phyloP scores from a whole-genome alignment of 352 stramenopile genomes.

The Globisporangium solare region DNA sequence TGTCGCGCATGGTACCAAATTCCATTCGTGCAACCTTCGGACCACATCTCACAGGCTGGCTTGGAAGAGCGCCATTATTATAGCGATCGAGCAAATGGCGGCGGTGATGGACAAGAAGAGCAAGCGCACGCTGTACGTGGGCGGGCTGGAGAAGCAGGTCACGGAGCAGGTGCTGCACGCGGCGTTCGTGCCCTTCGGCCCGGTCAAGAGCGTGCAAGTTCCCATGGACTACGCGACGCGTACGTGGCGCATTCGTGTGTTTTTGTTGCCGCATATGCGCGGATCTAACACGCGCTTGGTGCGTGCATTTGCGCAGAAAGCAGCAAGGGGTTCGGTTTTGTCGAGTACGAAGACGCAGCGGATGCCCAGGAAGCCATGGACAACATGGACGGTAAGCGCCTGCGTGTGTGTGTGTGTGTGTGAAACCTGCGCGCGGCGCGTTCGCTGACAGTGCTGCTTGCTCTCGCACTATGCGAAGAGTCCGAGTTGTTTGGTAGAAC shows the following conservation, averaged over 20 bases:
- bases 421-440: too few relatives aligned
- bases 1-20: not conserved
- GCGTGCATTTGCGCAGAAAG: conserved; percentile 26
- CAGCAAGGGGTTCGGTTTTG: conserved; percentile 92
- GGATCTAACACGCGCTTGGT: not conserved
- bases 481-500: conserved; percentile 91
- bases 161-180: conserved; percentile 85
- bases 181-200: conserved; percentile 79
- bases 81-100: conserved; percentile 16
- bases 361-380: conserved; percentile 91
- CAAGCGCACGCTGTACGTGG: conserved; percentile 87
- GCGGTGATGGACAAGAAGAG: conserved; percentile 33
- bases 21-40: conserved; percentile 5
- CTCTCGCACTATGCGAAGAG: conserved; percentile 28
- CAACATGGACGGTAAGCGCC: conserved; percentile 93
- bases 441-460: conserved; percentile 1
- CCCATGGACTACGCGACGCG: conserved; percentile 61
- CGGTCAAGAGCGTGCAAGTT: conserved; percentile 79
- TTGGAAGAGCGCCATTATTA: not conserved
- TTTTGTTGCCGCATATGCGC: not conserved
- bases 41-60: not conserved
- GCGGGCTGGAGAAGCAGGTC: conserved; percentile 85
- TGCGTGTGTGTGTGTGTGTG: too few relatives aligned
- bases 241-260: conserved; percentile 22
- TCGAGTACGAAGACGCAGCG: conserved; percentile 89